phyloP scores from a whole-genome alignment of 768 basidiomycete species.

The Boletus huronensis region DNA sequence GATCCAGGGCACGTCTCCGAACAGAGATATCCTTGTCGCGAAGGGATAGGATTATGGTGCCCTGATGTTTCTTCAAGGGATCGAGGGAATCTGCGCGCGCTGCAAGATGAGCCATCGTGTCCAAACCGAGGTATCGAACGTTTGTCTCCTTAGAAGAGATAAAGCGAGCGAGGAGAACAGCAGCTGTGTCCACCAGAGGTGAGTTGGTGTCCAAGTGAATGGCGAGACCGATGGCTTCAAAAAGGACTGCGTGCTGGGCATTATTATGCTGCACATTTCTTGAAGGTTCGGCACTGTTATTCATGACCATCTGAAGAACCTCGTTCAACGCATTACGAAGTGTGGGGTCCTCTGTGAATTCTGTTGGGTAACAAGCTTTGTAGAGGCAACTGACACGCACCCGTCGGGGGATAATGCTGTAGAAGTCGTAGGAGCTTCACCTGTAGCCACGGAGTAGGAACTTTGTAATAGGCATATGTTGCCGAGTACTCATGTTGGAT shows the following conservation, averaged over 20 bases:
- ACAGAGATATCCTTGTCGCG: constrained; percentile 98
- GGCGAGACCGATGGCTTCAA: constrained; percentile 94
- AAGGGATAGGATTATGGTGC: constrained; percentile 89
- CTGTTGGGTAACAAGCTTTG: constrained; percentile 4
- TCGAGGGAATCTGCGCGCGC: constrained; percentile 88
- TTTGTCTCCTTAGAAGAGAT: constrained; percentile 99
- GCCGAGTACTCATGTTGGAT: constrained; percentile 86
- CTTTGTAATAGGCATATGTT: constrained; percentile 96
- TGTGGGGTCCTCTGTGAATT: constrained; percentile 72
- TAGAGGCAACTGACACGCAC: constrained; percentile 40
- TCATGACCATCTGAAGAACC: constrained; percentile 87
- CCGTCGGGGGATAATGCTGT: constrained; percentile 95
- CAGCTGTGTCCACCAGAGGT: constrained; percentile 81
- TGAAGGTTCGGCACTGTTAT: constrained; percentile 84
- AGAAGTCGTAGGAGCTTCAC: constrained; percentile 90
- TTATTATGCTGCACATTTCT: constrained; percentile 98
- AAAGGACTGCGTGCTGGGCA: constrained; percentile 96
- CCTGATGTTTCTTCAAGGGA: constrained; percentile 92
- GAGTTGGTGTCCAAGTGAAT: constrained; percentile 95
- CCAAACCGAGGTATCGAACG: constrained; percentile 93
- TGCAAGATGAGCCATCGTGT: constrained; percentile 98
- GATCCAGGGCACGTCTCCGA: constrained; percentile 86
- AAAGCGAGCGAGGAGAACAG: constrained; percentile 89
- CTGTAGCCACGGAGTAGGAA: constrained; percentile 96
- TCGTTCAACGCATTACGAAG: constrained; percentile 72